A percentile compares a stretch with the other conserved stretches of the same genome.
phyloP scores from a whole-genome alignment of 2,329 filamentous ascomycete genomes.

The Aspergillus floridensis region DNA sequence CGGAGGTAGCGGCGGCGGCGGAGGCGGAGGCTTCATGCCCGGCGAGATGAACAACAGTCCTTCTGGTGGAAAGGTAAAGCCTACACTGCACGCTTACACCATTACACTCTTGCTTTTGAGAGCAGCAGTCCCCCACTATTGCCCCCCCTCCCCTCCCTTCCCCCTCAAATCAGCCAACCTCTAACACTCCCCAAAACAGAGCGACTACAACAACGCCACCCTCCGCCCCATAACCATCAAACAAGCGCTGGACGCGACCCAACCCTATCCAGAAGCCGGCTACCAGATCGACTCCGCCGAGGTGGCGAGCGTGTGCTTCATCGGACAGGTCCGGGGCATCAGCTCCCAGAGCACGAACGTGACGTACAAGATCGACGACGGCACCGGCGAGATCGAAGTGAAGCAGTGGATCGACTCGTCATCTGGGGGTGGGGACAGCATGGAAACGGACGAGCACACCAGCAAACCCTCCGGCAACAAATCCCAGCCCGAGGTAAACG shows the following conservation, averaged over 20 bases:
- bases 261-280: conserved; percentile 69
- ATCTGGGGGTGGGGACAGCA: conserved; percentile 40
- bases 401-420: conserved; percentile 49
- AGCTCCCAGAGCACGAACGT: conserved; percentile 85
- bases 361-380: conserved; percentile 91
- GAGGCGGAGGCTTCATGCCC: conserved; percentile 61
- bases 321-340: conserved; percentile 87
- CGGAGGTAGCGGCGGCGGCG: conserved; percentile 54
- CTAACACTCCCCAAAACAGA: conserved; percentile 3
- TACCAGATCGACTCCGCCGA: conserved; percentile 79
- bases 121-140: too few species aligned
- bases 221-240: conserved; percentile 94
- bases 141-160: neutral
- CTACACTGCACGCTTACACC: too few species aligned
- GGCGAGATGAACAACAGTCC: conserved; percentile 49
- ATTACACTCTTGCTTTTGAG: too few species aligned
- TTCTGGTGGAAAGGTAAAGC: conserved; percentile 40
- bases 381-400: conserved; percentile 85
- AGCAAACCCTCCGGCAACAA: conserved; percentile 44
- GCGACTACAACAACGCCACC: conserved; percentile 70
- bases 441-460: conserved; percentile 46
- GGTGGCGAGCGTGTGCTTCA: conserved; percentile 74
- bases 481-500: conserved; percentile 64
- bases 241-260: conserved; percentile 80
- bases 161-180: conserved; percentile 6